Percentiles rank a stretch among this genome's conserved stretches.
Conservation (phyloP, 2,329 filamentous ascomycete species). For the Neocatenulostroma microsporum region DNA sequence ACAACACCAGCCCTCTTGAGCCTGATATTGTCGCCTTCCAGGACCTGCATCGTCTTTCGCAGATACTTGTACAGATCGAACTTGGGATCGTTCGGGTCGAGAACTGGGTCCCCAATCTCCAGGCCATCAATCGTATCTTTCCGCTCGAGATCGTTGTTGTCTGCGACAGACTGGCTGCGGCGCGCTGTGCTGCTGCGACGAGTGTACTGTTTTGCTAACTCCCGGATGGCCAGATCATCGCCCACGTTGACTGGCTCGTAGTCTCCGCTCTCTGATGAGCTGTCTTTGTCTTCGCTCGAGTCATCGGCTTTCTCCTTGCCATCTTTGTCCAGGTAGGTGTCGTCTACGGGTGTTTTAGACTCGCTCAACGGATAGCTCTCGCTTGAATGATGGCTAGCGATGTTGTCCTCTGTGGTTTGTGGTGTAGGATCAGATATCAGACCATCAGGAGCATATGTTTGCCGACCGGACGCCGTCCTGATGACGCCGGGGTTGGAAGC, state of each 20-base stretch:
- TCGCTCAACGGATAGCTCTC: conserved; percentile 2
- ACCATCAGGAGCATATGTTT: conserved; percentile 14
- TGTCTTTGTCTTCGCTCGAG: conserved; percentile 9
- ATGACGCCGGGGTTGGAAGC: conserved; percentile 9
- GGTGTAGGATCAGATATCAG: background rate
- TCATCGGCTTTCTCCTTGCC: conserved; percentile 23
- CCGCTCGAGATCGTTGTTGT: conserved; percentile 16
- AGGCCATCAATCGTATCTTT: conserved; percentile 30
- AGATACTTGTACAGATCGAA: conserved; percentile 50
- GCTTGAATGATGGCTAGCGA: conserved; percentile 1
- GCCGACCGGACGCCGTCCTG: conserved; percentile 13
- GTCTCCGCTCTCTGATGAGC: conserved; percentile 10
- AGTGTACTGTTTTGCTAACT: conserved; percentile 12
- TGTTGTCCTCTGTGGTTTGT: background rate
- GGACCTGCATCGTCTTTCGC: conserved; percentile 41
- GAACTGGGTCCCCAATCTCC: conserved; percentile 38
- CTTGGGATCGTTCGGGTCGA: conserved; percentile 46
- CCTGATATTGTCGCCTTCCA: conserved; percentile 51
- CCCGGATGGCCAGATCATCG: conserved; percentile 10
- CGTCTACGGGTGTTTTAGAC: background rate
- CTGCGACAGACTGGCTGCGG: too few relatives aligned
- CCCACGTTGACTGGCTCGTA: conserved; percentile 14
- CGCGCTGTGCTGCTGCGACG: conserved; percentile 9
- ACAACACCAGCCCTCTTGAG: conserved; percentile 51
- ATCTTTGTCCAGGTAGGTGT: conserved; percentile 19